phyloP scores from a whole-genome alignment of 352 stramenopile species.

The Pythium phragmiticola region DNA sequence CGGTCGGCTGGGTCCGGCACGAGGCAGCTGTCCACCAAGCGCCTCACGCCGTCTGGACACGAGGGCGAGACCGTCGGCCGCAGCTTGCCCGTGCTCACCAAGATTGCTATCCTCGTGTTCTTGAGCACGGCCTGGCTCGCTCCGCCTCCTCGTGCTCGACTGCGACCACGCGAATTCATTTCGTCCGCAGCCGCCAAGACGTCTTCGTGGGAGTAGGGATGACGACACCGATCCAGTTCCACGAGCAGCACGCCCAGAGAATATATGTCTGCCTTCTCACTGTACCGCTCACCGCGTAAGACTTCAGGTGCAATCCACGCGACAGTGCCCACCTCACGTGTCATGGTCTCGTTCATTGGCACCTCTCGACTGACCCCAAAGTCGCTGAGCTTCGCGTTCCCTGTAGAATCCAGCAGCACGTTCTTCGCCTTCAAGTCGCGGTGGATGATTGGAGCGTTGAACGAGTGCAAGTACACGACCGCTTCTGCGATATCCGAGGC shows the following conservation, averaged over 20 bases:
- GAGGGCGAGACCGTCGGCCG: constrained; percentile 12
- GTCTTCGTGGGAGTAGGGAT: constrained; percentile 13
- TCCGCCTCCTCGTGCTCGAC: neutral
- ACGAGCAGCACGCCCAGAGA: constrained; percentile 32
- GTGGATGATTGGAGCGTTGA: constrained; percentile 22
- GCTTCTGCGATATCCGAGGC: constrained; percentile 18
- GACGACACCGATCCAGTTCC: constrained; percentile 27
- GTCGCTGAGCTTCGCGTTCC: constrained; percentile 23
- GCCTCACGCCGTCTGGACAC: constrained; percentile 14
- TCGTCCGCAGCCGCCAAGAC: neutral
- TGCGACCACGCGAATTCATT: neutral
- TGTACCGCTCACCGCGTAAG: constrained; percentile 30
- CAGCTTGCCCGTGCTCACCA: constrained; percentile 26
- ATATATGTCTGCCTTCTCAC: constrained; percentile 34
- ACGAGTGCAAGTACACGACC: constrained; percentile 28
- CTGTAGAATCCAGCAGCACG: constrained; percentile 14
- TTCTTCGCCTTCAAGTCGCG: constrained; percentile 29
- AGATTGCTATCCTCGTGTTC: constrained; percentile 26
- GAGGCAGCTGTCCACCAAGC: constrained; percentile 21
- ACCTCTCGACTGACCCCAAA: constrained; percentile 23
- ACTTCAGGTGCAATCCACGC: constrained; percentile 32
- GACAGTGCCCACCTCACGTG: constrained; percentile 26
- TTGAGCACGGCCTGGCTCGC: neutral
- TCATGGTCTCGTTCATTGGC: constrained; percentile 27
- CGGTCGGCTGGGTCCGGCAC: constrained; percentile 10